These are phyloP conservation scores for Candida frijolesensis DNA, from an alignment of 1,139 yeast genomes.

Conservation along the genomic window DNA sequence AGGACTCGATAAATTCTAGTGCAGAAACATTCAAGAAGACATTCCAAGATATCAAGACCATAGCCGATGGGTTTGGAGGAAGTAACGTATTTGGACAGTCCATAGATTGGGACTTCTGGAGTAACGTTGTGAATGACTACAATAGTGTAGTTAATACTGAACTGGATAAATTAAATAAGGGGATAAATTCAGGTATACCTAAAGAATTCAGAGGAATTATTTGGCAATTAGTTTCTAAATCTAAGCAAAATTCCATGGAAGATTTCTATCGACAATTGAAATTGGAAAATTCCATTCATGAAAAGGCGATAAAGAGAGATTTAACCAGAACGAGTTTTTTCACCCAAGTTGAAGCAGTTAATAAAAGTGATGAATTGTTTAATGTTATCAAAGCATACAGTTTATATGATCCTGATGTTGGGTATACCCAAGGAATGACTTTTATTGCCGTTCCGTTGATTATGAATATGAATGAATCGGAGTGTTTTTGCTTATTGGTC, in stretches of 20 bases:
- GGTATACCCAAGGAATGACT: slow-evolving; percentile 98
- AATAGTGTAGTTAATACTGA: slow-evolving; percentile 62
- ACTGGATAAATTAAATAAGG: slow-evolving; percentile 59
- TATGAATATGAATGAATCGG: slow-evolving; percentile 79
- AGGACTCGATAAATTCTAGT: slow-evolving; percentile 60
- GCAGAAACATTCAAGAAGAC: slow-evolving; percentile 62
- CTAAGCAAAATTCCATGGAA: slow-evolving; percentile 73
- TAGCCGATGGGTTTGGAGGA: slow-evolving; percentile 44
- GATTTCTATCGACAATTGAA: slow-evolving; percentile 62
- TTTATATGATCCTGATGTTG: slow-evolving; percentile 87
- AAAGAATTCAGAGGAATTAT: slow-evolving; percentile 81
- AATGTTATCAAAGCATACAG: slow-evolving; percentile 84
- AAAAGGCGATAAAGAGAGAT: slow-evolving; percentile 78
- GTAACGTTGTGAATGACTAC: slow-evolving; percentile 74
- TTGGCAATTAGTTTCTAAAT: slow-evolving; percentile 89
- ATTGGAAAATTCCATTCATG: slow-evolving; percentile 62
- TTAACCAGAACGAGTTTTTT: slow-evolving; percentile 83
- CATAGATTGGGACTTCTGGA: slow-evolving; percentile 89
- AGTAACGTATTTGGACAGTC: slow-evolving; percentile 29
- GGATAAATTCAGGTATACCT: slow-evolving; percentile 80
- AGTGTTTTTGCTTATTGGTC: slow-evolving; percentile 80
- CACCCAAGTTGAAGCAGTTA: slow-evolving; percentile 56
- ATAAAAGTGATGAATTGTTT: slow-evolving; percentile 59
- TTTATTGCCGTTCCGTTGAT: slow-evolving; percentile 84
- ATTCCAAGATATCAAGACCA: slow-evolving; percentile 55